These are phyloP conservation scores for Solanum ossicruentum DNA, from an alignment of 257 asterid species.

Conservation along the genomic window DNA sequence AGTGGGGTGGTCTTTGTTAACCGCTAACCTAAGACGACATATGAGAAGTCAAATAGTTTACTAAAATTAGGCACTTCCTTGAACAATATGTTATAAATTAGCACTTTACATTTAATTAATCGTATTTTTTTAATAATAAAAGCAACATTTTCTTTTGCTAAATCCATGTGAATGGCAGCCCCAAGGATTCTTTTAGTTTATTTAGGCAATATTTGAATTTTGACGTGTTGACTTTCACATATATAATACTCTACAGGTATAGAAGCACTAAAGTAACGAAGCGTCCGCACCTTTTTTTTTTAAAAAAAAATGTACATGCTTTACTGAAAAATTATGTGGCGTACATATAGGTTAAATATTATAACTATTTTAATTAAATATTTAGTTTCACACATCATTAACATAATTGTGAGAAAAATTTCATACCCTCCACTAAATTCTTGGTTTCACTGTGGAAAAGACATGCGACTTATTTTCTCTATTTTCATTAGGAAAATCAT, in stretches of 20 bases:
- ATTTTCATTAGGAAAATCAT: too few species aligned
- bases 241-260: neutral
- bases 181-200: neutral
- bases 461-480: too few species aligned
- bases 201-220: neutral
- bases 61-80: conserved; percentile 10
- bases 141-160: neutral
- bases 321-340: too few species aligned
- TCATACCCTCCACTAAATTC: too few species aligned
- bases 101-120: neutral
- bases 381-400: too few species aligned
- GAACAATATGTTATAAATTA: neutral
- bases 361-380: too few species aligned
- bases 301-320: neutral
- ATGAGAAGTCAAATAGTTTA: neutral
- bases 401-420: too few species aligned
- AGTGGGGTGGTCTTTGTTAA: conserved; percentile 16
- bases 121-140: neutral
- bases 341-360: too few species aligned
- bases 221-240: neutral
- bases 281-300: neutral
- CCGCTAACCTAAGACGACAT: neutral
- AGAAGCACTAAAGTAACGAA: neutral
- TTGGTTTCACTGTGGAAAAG: too few species aligned
- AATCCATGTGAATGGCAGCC: neutral